Conservation (phyloP, 805 yeast species). For the Jamesozyma piceae region DNA sequence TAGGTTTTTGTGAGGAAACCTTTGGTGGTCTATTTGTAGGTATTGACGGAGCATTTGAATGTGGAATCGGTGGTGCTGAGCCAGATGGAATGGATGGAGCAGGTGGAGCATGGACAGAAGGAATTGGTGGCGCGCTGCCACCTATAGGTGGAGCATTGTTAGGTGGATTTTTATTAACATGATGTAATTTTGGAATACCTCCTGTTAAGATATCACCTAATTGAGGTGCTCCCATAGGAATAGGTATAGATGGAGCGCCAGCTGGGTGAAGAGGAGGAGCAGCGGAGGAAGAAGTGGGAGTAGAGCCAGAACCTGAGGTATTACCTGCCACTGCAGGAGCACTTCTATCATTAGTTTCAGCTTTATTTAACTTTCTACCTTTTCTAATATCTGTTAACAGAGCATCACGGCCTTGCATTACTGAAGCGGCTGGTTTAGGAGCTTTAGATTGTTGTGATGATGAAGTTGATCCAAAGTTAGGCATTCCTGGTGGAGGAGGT, state of each 20-base stretch:
- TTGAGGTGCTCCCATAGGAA: conserved; percentile 27
- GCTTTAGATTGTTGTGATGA: conserved; percentile 20
- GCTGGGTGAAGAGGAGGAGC: conserved; percentile 18
- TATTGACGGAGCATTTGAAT: neutral
- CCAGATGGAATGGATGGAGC: conserved; percentile 16
- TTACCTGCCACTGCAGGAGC: conserved; percentile 44
- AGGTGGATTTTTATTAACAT: conserved; percentile 26
- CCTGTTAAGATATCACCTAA: conserved; percentile 42
- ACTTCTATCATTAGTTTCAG: conserved; percentile 59
- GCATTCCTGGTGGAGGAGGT: conserved; percentile 42
- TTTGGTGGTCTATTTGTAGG: neutral
- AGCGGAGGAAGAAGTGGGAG: neutral
- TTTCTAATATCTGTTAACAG: conserved; percentile 77
- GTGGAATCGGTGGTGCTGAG: conserved; percentile 8
- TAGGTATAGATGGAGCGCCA: conserved; percentile 23
- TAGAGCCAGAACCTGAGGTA: conserved; percentile 2
- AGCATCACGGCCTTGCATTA: conserved; percentile 39
- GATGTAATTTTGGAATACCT: conserved; percentile 66
- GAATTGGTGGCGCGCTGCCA: conserved; percentile 10
- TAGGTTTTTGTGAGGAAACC: conserved; percentile 7
- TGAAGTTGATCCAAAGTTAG: conserved; percentile 19
- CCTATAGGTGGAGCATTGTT: conserved; percentile 11
- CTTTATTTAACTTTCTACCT: conserved; percentile 51
- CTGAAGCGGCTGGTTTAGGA: conserved; percentile 26
- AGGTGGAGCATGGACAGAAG: conserved; percentile 7